Conservation (phyloP, 2,329 filamentous ascomycete genomes). For the Botryotinia globosa region DNA sequence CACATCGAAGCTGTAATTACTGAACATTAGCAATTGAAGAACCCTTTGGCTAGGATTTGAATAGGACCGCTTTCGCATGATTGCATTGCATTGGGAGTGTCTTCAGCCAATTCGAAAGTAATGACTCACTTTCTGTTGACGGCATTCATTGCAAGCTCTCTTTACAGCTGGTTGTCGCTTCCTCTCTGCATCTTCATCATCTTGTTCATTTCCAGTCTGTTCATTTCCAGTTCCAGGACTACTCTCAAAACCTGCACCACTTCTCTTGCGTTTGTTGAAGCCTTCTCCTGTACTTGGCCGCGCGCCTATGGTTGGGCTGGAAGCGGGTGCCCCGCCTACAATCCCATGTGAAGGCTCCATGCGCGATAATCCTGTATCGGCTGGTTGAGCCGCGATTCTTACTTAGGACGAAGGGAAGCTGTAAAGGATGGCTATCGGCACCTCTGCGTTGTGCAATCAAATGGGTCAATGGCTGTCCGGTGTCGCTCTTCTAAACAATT, state of each 20-base stretch:
- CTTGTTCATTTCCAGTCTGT: conserved; percentile 53
- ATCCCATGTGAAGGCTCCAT: conserved; percentile 33
- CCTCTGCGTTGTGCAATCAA: conserved; percentile 27
- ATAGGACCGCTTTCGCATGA: neutral
- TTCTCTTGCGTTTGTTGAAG: conserved; percentile 58
- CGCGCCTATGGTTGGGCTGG: conserved; percentile 33
- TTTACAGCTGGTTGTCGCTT: conserved; percentile 69
- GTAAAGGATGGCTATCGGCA: conserved; percentile 21
- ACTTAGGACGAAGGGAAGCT: conserved; percentile 5
- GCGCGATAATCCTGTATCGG: conserved; percentile 24
- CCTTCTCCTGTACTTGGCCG: conserved; percentile 34
- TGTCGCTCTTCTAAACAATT: conserved; percentile 28
- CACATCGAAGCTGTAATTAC: conserved; percentile 67
- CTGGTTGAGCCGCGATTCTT: conserved; percentile 22
- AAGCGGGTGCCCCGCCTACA: conserved; percentile 29
- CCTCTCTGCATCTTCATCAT: conserved; percentile 56
- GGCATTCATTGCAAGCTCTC: conserved; percentile 79
- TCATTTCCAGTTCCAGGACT: conserved; percentile 57
- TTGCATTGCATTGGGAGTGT: conserved; percentile 4
- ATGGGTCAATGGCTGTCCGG: conserved; percentile 28
- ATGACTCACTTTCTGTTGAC: conserved; percentile 74
- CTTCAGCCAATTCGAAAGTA: neutral
- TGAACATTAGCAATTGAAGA: conserved; percentile 18
- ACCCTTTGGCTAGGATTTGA: neutral
- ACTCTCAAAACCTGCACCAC: conserved; percentile 52